Conservation (phyloP, 225 moss, liverwort and hornwort genomes). For the Straminergon stramineum region DNA sequence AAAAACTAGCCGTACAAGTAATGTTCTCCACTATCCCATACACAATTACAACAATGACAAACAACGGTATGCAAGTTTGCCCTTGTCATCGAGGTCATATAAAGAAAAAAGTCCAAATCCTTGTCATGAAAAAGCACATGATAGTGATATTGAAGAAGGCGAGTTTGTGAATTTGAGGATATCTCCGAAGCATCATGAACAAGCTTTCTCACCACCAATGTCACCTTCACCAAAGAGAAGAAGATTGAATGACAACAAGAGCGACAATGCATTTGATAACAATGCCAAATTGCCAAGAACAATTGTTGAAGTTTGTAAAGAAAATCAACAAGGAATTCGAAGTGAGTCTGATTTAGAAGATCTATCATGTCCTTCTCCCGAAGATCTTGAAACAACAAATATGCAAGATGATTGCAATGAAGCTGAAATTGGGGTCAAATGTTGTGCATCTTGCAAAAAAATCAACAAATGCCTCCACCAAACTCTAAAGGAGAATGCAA, state of each 20-base stretch:
- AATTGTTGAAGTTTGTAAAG: not conserved
- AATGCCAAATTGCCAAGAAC: no score
- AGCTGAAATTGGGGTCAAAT: not conserved
- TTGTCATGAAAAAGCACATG: not conserved
- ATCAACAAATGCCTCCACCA: not conserved
- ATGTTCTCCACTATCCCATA: accelerated
- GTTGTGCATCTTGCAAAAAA: not conserved
- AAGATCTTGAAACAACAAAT: not conserved
- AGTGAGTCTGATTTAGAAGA: not conserved
- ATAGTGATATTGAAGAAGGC: not conserved
- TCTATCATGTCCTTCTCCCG: accelerated
- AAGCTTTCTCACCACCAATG: not conserved
- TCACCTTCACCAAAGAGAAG: not conserved
- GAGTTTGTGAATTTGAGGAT: not conserved
- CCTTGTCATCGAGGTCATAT: not conserved
- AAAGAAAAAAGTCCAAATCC: not conserved
- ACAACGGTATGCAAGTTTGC: no score
- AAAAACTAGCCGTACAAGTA: accelerated
- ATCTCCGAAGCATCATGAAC: not conserved
- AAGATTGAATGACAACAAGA: not conserved
- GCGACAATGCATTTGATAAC: not conserved
- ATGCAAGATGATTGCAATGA: not conserved
- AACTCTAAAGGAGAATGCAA: not conserved
- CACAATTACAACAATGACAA: not conserved
- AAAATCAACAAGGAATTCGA: not conserved